phyloP scores from a whole-genome alignment of 1,284 basidiomycete genomes.

The Fomes fomentarius region DNA sequence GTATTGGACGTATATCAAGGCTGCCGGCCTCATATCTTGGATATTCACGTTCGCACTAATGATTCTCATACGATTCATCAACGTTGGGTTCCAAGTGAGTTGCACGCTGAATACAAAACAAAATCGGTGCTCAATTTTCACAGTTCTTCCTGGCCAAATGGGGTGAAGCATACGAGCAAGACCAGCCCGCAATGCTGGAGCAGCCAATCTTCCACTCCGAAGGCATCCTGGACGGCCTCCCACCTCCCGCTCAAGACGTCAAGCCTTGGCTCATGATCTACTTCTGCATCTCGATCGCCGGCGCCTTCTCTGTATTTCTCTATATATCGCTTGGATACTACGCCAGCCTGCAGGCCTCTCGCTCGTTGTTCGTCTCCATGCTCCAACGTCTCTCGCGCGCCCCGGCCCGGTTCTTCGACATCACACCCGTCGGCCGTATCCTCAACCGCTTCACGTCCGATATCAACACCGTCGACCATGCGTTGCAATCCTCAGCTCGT shows the following conservation, averaged over 20 bases:
- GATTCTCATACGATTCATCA: conserved; percentile 57
- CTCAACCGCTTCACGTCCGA: conserved; percentile 84
- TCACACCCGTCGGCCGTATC: conserved; percentile 73
- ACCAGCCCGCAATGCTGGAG: conserved; percentile 31
- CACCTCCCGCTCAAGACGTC: conserved; percentile 59
- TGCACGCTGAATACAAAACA: neutral
- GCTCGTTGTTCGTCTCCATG: conserved; percentile 57
- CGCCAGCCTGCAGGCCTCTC: conserved; percentile 66
- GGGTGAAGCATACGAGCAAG: conserved; percentile 63
- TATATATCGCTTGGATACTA: conserved; percentile 70
- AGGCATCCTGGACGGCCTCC: conserved; percentile 49
- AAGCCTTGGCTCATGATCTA: conserved; percentile 70
- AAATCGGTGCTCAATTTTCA: neutral
- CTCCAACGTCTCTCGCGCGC: conserved; percentile 59
- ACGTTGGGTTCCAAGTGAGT: conserved; percentile 59
- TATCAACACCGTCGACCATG: conserved; percentile 71
- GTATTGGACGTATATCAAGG: conserved; percentile 63
- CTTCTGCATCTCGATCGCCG: conserved; percentile 59
- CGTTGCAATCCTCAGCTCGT: conserved; percentile 60
- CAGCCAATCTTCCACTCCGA: conserved; percentile 31
- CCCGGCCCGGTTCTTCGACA: conserved; percentile 70
- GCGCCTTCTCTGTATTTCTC: conserved; percentile 54
- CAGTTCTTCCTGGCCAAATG: conserved; percentile 67
- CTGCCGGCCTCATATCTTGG: conserved; percentile 63
- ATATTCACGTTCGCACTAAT: conserved; percentile 54